Conservation (phyloP, 2,329 filamentous ascomycete species). For the Arachnomyces sp. region DNA sequence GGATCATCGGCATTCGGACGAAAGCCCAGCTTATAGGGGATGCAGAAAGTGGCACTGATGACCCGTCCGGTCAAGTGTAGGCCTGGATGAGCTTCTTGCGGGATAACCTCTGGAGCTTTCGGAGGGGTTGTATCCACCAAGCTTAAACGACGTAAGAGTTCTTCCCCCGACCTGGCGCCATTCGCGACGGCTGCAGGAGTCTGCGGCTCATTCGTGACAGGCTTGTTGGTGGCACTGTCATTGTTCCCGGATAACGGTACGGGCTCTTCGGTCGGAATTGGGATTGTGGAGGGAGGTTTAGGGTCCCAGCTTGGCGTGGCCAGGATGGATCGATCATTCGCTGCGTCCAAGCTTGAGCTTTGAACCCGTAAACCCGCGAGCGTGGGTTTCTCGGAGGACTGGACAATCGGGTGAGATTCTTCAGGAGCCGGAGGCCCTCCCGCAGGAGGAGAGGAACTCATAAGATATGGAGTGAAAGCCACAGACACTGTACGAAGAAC, state of each 20-base stretch:
- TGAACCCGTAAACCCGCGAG: too few relatives aligned
- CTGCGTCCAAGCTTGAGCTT: too few relatives aligned
- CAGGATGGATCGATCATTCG: too few relatives aligned
- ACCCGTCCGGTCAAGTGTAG: conserved; percentile 53
- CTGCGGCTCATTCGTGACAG: too few relatives aligned
- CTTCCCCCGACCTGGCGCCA: conserved; percentile 40
- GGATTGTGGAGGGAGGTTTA: conserved; percentile 17
- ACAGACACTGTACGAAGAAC: too few relatives aligned
- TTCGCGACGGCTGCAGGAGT: conserved; percentile 36
- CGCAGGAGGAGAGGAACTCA: too few relatives aligned
- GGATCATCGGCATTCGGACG: conserved; percentile 37
- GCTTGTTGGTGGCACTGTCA: conserved; percentile 11
- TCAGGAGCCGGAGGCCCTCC: too few relatives aligned
- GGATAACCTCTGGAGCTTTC: conserved; percentile 42
- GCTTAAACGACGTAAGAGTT: conserved; percentile 47
- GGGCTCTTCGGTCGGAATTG: conserved; percentile 21
- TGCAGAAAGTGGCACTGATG: conserved; percentile 56
- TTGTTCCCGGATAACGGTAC: conserved; percentile 15
- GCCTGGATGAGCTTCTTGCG: conserved; percentile 47
- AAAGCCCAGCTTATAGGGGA: conserved; percentile 53
- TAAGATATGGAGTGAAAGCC: too few relatives aligned
- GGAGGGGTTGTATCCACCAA: conserved; percentile 32
- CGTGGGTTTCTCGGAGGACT: too few relatives aligned
- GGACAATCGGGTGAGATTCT: too few relatives aligned
- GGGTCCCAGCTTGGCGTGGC: too few relatives aligned